These are phyloP conservation scores for Diaporthe vaccinii DNA, from an alignment of 2,329 filamentous ascomycete species.

Conservation along the genomic window DNA sequence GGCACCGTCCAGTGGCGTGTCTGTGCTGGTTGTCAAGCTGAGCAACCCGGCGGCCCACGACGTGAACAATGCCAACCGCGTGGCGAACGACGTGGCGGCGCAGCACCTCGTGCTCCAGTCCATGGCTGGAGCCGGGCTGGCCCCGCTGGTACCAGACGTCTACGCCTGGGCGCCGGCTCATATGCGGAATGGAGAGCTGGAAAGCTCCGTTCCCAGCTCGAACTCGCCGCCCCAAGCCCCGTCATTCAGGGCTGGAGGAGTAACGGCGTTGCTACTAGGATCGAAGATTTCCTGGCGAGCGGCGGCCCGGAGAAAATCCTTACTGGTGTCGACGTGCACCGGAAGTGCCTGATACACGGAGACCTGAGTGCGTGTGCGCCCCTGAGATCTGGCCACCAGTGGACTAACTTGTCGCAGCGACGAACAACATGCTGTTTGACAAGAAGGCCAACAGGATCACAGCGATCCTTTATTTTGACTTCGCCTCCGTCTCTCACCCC, in stretches of 20 bases:
- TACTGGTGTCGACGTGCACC: conserved; percentile 38
- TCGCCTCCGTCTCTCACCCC: conserved; percentile 44
- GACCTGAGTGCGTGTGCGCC: conserved; percentile 46
- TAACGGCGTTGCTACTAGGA: conserved; percentile 36
- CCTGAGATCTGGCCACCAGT: not conserved
- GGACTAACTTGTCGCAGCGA: conserved; percentile 40
- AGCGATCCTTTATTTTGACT: conserved; percentile 49
- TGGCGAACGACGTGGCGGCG: conserved; percentile 48
- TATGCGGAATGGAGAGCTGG: conserved; percentile 42
- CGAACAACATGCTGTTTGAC: conserved; percentile 48
- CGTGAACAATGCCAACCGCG: conserved; percentile 46
- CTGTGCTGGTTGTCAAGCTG: conserved; percentile 44
- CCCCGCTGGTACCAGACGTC: conserved; percentile 44
- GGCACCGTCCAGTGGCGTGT: conserved; percentile 37
- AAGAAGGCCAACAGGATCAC: conserved; percentile 43
- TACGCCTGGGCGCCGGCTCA: conserved; percentile 43
- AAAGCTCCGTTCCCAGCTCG: conserved; percentile 38
- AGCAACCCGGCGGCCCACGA: conserved; percentile 45
- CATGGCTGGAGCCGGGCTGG: conserved; percentile 3
- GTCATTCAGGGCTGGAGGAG: conserved; percentile 44
- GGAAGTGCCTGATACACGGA: conserved; percentile 44
- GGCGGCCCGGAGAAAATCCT: conserved; percentile 40
- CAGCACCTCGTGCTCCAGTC: conserved; percentile 43
- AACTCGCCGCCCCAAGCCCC: conserved; percentile 36
- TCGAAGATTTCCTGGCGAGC: conserved; percentile 42